A percentile compares a stretch with the other conserved stretches of the same genome.
Conservation (phyloP, 1,284 basidiomycete genomes). For the Sporisorium iseilematis-ciliati region DNA sequence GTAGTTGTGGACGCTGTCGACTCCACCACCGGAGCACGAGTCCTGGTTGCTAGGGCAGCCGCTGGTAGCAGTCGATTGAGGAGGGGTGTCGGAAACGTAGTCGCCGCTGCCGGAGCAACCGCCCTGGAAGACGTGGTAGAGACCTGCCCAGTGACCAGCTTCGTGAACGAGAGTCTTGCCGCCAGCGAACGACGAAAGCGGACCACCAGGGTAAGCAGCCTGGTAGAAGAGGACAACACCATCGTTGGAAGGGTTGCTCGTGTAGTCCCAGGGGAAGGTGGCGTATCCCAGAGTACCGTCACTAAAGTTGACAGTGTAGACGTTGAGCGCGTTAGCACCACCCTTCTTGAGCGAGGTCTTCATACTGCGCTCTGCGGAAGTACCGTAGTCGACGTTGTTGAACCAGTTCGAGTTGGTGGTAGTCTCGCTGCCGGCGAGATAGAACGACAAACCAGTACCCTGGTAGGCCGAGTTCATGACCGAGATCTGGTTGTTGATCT, state of each 20-base stretch:
- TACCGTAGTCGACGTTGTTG: conserved; percentile 72
- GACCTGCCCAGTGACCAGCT: conserved; percentile 71
- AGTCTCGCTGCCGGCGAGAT: conserved; percentile 71
- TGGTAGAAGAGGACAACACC: conserved; percentile 31
- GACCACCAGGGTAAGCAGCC: conserved; percentile 71
- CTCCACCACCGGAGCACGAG: conserved; percentile 48
- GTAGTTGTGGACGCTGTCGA: conserved; percentile 39
- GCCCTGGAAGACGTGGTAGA: conserved; percentile 76
- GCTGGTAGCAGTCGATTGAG: conserved; percentile 40
- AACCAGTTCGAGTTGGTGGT: conserved; percentile 74
- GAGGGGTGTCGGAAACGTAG: conserved; percentile 73
- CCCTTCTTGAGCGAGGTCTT: conserved; percentile 73
- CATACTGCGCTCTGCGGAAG: conserved; percentile 73
- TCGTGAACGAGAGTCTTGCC: conserved; percentile 76
- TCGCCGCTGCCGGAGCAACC: conserved; percentile 74
- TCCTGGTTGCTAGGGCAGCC: conserved; percentile 47
- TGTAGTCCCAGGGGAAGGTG: conserved; percentile 71
- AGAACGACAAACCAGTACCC: conserved; percentile 72
- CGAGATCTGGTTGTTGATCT: conserved; percentile 71
- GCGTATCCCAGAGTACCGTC: conserved; percentile 70
- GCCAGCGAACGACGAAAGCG: conserved; percentile 72
- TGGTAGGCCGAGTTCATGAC: conserved; percentile 73
- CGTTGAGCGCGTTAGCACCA: conserved; percentile 72
- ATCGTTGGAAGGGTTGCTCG: conserved; percentile 69
- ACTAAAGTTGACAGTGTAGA: conserved; percentile 72